A percentile compares a stretch with the other conserved stretches of the same genome.
These are phyloP conservation scores for Plasmodium billcollinsi DNA, from an alignment of 169 alveolate genomes.

Conservation along the genomic window DNA sequence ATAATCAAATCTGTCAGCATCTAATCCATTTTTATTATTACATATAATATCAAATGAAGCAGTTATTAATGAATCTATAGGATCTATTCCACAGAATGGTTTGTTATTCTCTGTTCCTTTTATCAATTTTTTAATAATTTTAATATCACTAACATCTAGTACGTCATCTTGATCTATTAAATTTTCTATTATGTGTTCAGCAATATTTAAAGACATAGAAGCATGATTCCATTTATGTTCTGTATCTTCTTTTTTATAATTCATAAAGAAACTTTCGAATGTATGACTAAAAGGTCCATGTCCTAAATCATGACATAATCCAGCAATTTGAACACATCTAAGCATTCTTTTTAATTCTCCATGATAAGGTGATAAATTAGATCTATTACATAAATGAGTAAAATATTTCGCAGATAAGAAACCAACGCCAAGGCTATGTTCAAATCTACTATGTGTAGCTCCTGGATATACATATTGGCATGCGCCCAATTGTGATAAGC, in stretches of 20 bases:
- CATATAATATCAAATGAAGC: slow-evolving; percentile 92
- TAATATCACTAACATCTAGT: slow-evolving; percentile 56
- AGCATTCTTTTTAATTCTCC: slow-evolving; percentile 77
- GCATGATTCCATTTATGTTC: slow-evolving; percentile 84
- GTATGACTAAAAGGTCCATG: slow-evolving; percentile 94
- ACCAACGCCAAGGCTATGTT: slow-evolving; percentile 93
- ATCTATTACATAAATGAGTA: slow-evolving; percentile 78
- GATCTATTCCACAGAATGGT: slow-evolving; percentile 62
- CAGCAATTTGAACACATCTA: slow-evolving; percentile 90
- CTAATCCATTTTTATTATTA: slow-evolving; percentile 92
- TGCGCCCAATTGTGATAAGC: slow-evolving; percentile 90
- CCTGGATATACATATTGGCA: slow-evolving; percentile 91
- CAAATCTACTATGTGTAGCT: slow-evolving; percentile 93
- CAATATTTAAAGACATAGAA: slow-evolving; percentile 82
- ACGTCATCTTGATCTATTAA: slow-evolving; percentile 74
- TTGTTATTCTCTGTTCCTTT: slow-evolving; percentile 40
- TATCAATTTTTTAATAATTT: slow-evolving; percentile 52
- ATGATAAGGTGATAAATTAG: slow-evolving; percentile 45
- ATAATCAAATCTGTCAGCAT: slow-evolving; percentile 94
- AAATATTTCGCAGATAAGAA: slow-evolving; percentile 87
- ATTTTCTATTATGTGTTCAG: slow-evolving; percentile 78
- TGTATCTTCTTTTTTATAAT: slow-evolving; percentile 43
- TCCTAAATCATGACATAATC: slow-evolving; percentile 95
- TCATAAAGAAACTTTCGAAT: slow-evolving; percentile 85
- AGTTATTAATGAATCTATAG: slow-evolving; percentile 79